Evolutionary conservation across 805 yeast genomes (phyloP).

Genomic region (Sugiyamaella boreocaroliniensis): DNA sequence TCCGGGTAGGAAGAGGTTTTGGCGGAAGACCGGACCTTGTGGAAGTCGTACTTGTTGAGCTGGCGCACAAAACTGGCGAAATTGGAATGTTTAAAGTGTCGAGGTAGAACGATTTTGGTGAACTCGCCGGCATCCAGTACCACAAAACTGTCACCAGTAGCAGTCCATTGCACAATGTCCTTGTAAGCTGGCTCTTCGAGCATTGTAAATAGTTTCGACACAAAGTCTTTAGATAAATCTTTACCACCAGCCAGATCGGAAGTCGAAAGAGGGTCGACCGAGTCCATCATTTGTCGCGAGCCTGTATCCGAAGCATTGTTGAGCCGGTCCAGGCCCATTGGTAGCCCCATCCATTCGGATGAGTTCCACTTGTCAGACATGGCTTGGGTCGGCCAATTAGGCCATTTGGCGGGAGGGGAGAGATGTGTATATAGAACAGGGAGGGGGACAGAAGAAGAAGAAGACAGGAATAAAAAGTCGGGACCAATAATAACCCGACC

Average conservation of each 20-base stretch:
- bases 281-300: no score
- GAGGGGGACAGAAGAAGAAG: no score
- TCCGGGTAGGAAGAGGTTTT: slow-evolving; percentile 14
- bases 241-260: background rate
- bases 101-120: slow-evolving; percentile 80
- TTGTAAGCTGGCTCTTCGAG: slow-evolving; percentile 72
- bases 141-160: slow-evolving; percentile 76
- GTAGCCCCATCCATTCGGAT: background rate
- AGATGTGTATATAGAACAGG: no score
- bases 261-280: no score
- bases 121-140: slow-evolving; percentile 83
- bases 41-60: slow-evolving; percentile 93
- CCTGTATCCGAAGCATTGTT: no score
- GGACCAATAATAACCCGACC: no score
- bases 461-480: no score
- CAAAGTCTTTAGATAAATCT: slow-evolving; percentile 15
- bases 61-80: slow-evolving; percentile 94
- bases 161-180: slow-evolving; percentile 79
- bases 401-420: no score
- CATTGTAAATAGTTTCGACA: slow-evolving; percentile 53
- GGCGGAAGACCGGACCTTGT: slow-evolving; percentile 60
- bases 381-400: no score
- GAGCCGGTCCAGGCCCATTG: background rate
- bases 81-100: slow-evolving; percentile 90
- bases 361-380: background rate